Conservation (phyloP, 2,329 filamentous ascomycete species). For the Monosporascus sp. region DNA sequence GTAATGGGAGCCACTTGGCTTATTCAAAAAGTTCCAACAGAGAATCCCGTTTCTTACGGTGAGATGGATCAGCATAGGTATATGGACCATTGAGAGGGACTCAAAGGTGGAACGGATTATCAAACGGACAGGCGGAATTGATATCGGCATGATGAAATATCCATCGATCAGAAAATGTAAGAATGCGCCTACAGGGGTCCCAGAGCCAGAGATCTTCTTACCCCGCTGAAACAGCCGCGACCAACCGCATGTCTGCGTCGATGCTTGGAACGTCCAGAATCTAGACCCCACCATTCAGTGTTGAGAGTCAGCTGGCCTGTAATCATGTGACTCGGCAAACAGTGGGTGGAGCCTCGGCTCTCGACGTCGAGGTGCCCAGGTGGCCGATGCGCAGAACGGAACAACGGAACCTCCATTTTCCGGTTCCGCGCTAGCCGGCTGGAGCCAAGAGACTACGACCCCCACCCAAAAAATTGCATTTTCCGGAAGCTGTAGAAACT, state of each 20-base stretch:
- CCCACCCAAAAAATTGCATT: background rate
- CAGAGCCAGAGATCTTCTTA: background rate
- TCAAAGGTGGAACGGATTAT: conserved; percentile 1
- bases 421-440: background rate
- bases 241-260: background rate
- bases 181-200: no score
- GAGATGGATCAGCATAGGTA: no score
- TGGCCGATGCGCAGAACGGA: no score
- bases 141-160: conserved; percentile 13
- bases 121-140: conserved; percentile 5
- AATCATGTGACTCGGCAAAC: no score
- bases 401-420: background rate
- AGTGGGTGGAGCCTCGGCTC: no score
- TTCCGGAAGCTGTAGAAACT: background rate
- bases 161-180: background rate
- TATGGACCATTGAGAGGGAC: background rate
- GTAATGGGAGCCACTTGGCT: no score
- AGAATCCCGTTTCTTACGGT: no score
- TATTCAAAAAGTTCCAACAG: no score
- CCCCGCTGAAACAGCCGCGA: background rate
- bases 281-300: no score
- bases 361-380: no score
- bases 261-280: background rate
- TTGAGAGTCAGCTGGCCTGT: no score
- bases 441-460: background rate